These are phyloP conservation scores for Cryphonectria japonica DNA, from an alignment of 2,329 filamentous ascomycete genomes.

Conservation along the genomic window DNA sequence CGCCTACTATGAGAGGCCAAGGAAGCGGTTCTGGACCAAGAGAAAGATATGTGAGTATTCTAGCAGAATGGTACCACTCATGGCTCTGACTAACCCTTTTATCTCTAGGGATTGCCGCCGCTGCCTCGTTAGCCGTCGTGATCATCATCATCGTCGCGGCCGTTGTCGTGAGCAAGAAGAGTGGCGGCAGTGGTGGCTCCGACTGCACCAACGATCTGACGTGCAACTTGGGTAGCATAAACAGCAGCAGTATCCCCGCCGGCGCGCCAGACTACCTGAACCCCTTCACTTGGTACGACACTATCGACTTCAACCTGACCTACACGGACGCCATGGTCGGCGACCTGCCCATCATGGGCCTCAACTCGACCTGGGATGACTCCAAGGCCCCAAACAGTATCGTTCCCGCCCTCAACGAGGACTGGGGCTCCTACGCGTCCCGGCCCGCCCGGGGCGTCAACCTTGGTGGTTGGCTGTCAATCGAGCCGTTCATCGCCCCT, in stretches of 20 bases:
- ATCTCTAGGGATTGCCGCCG: slow-evolving; percentile 58
- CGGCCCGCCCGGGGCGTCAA: slow-evolving; percentile 89
- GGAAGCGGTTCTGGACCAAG: slow-evolving; percentile 50
- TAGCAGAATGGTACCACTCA: neutral
- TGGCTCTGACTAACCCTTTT: slow-evolving; percentile 32
- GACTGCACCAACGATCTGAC: slow-evolving; percentile 38
- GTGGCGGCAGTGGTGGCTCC: slow-evolving; percentile 43
- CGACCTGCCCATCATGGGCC: slow-evolving; percentile 86
- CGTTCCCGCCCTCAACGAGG: slow-evolving; percentile 75
- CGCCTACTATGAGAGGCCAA: slow-evolving; percentile 46
- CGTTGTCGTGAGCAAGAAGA: slow-evolving; percentile 68
- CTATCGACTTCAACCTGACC: slow-evolving; percentile 88
- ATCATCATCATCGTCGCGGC: slow-evolving; percentile 71
- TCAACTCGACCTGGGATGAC: slow-evolving; percentile 86
- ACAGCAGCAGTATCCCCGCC: slow-evolving; percentile 61
- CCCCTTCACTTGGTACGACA: slow-evolving; percentile 90
- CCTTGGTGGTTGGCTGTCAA: slow-evolving; percentile 87
- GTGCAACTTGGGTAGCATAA: slow-evolving; percentile 56
- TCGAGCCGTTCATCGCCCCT: slow-evolving; percentile 95
- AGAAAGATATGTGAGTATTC: slow-evolving; percentile 65
- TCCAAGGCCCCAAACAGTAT: slow-evolving; percentile 75
- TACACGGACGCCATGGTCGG: slow-evolving; percentile 87
- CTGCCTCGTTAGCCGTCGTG: slow-evolving; percentile 57
- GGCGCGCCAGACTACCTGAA: slow-evolving; percentile 78
- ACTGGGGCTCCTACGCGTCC: slow-evolving; percentile 76